A percentile compares a stretch with the other conserved stretches of the same genome.
These are phyloP conservation scores for Colletotrichum camelliae DNA, from an alignment of 2,329 filamentous ascomycete species.

Conservation along the genomic window DNA sequence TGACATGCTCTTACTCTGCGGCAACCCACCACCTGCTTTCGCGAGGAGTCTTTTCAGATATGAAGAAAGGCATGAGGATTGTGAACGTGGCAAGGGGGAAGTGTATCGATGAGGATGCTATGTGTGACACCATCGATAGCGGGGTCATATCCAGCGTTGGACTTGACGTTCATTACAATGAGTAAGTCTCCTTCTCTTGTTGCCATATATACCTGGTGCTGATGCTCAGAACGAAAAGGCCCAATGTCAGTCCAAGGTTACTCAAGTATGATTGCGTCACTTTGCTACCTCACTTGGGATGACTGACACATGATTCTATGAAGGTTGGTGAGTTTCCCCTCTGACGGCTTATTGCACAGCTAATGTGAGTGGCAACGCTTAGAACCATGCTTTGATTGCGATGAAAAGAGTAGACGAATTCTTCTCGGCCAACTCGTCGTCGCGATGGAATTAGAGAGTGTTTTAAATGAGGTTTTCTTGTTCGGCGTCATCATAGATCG, in stretches of 20 bases:
- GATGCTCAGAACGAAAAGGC: not conserved
- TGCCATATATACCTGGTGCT: fast-evolving
- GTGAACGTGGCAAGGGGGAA: conserved; percentile 26
- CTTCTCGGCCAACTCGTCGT: not conserved
- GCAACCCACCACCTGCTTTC: conserved; percentile 23
- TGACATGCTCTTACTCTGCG: conserved; percentile 24
- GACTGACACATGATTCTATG: not conserved
- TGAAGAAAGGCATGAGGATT: conserved; percentile 22
- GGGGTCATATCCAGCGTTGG: conserved; percentile 19
- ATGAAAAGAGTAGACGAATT: not conserved
- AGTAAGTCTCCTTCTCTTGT: not conserved
- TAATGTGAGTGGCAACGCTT: fast-evolving
- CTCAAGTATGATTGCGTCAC: not conserved
- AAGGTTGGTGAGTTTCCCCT: not conserved
- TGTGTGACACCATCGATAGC: conserved; percentile 21
- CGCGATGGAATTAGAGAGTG: fast-evolving
- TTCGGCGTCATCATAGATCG: not conserved
- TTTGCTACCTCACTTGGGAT: not conserved
- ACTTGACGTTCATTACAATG: conserved; percentile 24
- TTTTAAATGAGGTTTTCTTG: fast-evolving
- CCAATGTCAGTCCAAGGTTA: not conserved
- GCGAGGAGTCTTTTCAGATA: not conserved
- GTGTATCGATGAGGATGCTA: conserved; percentile 25
- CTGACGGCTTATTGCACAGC: not conserved
- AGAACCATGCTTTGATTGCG: not conserved